Evolutionary conservation across 192 early-diverging fungal species (phyloP), one percentile per base, ranked within the genome.

Genomic region (Lobosporangium transversale): DNA sequence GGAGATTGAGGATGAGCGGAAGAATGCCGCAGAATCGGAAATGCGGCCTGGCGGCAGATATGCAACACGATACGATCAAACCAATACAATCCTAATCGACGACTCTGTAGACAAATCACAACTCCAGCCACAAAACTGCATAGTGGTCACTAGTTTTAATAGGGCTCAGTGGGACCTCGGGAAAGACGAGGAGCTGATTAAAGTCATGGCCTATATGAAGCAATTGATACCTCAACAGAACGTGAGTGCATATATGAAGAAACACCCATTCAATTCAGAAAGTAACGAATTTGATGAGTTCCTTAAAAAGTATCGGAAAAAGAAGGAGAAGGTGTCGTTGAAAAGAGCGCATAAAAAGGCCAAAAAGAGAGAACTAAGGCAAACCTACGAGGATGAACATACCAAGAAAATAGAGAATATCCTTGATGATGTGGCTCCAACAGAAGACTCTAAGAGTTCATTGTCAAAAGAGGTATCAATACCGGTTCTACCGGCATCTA

Each of bases 61-160:
- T 14, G 55, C 36, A 20, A 21, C 44, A 14, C 36, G 37, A 12
- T 83, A 63, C 58, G 70, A 85, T 48, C 76, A 83, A 24, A 80
- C 59, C 9, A 88, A 88, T 40, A 88, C 87, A 0, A 53, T 88
- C 1, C 58, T 88, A 5, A 55, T 88, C 26, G 87, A 88, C 51
- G 87, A 88, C 55, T 85, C 87, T 32, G 15, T 51, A 0, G 36
- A 62, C 32, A 88, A 88, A 36, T 55, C 85, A 0, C 62, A 76
- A n/a, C 58, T 88, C 23, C 87, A 88, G 32, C 85, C 82, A 4
- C 80, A 68, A 53, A 88, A 88, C 47, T 45, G 65, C 23, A 62
- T 86, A 30, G 60, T 79, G 32, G 27, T 86, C 30, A 27, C 44
- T 1, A 70, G 75, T 43, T 88, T 82, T 51, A 62, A 82, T 54